These are phyloP conservation scores for Magnaporthiopsis incrustans DNA, from an alignment of 2,329 filamentous ascomycete genomes.

Conservation along the genomic window DNA sequence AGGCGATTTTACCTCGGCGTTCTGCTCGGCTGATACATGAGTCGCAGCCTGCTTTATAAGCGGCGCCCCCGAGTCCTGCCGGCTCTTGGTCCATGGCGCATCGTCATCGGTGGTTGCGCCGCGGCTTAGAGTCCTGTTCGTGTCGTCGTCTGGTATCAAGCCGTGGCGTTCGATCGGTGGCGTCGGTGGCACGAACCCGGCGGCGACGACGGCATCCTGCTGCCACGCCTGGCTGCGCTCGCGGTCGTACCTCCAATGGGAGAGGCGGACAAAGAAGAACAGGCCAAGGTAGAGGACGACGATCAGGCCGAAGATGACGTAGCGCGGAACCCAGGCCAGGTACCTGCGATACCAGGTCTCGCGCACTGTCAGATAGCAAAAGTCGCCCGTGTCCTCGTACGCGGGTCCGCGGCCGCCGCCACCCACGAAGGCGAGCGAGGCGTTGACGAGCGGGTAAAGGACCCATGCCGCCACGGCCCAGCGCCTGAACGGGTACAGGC, in stretches of 20 bases:
- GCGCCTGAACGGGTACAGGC: slow-evolving; percentile 60
- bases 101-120: background rate
- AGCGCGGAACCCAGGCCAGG: slow-evolving; percentile 66
- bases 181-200: background rate
- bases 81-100: background rate
- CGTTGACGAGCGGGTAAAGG: slow-evolving; percentile 49
- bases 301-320: slow-evolving; percentile 58
- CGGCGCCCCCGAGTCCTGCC: background rate
- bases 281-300: slow-evolving; percentile 58
- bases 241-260: slow-evolving; percentile 2
- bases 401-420: slow-evolving; percentile 41
- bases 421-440: slow-evolving; percentile 52
- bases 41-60: background rate
- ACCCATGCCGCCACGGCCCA: slow-evolving; percentile 50
- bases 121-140: background rate
- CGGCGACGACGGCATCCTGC: background rate
- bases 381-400: slow-evolving; percentile 56
- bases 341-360: slow-evolving; percentile 62
- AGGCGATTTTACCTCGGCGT: background rate
- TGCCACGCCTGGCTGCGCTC: background rate
- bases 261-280: slow-evolving; percentile 54
- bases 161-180: background rate
- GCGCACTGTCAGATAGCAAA: slow-evolving; percentile 60
- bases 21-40: background rate
- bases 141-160: background rate